Evolutionary conservation across 176 grass and related monocot species (phyloP).

Genomic region (Tillandsia leiboldiana): DNA sequence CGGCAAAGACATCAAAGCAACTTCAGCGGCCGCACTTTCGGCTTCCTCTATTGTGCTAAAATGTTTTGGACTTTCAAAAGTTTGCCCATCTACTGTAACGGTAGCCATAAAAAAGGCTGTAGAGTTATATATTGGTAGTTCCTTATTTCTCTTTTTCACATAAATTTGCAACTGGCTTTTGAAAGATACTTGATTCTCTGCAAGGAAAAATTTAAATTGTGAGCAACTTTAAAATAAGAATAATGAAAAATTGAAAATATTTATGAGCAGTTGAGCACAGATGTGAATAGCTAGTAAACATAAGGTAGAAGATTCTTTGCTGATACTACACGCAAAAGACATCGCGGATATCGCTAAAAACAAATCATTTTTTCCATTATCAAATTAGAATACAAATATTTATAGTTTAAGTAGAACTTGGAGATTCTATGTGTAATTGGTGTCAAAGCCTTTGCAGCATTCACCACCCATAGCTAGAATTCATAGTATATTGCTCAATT

Average conservation of each 20-base stretch:
- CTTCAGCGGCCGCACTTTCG: conserved; percentile 56
- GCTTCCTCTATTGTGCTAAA: conserved; percentile 48
- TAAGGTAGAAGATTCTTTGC: too few species aligned
- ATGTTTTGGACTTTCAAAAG: conserved; percentile 48
- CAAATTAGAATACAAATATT: too few species aligned
- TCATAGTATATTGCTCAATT: too few species aligned
- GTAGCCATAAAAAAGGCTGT: conserved; percentile 44
- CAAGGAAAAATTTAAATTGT: conserved; percentile 4
- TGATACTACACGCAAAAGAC: too few species aligned
- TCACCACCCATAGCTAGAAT: too few species aligned
- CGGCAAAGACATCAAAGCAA: conserved; percentile 54
- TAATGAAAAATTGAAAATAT: background rate
- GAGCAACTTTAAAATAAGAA: background rate
- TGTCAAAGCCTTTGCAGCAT: too few species aligned
- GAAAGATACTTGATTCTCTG: conserved; percentile 29
- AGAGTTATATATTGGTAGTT: conserved; percentile 32
- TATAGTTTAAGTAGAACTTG: too few species aligned
- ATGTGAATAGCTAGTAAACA: background rate
- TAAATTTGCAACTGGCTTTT: conserved; percentile 64
- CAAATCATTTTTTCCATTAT: too few species aligned
- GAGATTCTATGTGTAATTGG: too few species aligned
- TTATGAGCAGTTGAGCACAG: background rate
- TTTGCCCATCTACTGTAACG: conserved; percentile 58
- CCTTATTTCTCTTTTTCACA: conserved; percentile 50
- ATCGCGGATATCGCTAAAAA: too few species aligned